phyloP scores from a whole-genome alignment of 1,284 basidiomycete species.

The Sporisorium reilianum region DNA sequence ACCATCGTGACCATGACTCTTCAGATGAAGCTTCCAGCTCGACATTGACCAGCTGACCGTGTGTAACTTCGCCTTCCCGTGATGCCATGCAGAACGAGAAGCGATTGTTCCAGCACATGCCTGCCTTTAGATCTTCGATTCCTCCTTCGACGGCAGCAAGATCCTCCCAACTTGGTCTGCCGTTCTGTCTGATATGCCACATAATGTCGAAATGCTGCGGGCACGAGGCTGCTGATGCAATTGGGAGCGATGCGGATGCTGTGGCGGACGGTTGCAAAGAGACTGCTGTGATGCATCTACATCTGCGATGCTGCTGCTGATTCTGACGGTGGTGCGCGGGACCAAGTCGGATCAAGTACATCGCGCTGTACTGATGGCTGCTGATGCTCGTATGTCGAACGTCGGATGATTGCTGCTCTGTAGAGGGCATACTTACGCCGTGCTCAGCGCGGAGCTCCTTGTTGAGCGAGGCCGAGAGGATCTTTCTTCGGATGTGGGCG shows the following conservation, averaged over 20 bases:
- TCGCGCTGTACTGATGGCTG: neutral
- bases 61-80: no score
- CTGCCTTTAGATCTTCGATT: no score
- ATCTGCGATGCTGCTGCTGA: neutral
- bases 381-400: neutral
- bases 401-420: conserved; percentile 12
- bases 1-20: no score
- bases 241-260: neutral
- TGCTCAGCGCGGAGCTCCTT: conserved; percentile 95
- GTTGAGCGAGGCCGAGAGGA: conserved; percentile 94
- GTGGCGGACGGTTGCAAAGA: neutral
- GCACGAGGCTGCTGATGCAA: neutral
- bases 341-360: neutral
- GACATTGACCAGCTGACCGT: no score
- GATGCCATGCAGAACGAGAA: no score
- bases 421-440: conserved; percentile 77
- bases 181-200: neutral
- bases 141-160: no score
- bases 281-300: neutral
- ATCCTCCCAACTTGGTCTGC: neutral
- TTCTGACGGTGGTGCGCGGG: neutral
- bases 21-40: no score
- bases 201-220: neutral
- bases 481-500: conserved; percentile 83
- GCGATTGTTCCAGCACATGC: no score